Base-by-base conservation (phyloP, 805 yeast genomes). In the Priceomyces fermenticarens region DNA sequence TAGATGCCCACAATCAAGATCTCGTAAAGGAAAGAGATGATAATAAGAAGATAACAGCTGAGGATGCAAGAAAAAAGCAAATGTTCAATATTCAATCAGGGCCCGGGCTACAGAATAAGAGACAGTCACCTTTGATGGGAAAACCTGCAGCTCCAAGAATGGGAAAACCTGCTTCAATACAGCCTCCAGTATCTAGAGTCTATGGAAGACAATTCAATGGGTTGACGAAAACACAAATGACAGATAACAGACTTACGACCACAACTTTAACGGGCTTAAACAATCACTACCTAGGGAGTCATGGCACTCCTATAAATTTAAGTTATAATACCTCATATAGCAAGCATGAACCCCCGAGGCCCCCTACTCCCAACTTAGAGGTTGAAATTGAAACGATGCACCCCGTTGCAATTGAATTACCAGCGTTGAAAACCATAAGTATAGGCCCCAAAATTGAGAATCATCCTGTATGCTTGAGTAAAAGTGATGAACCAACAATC, bases 91-190 rank as follows among this genome's bases (percentile, higher is more conserved):
- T 13, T 11, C 36, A 31, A 28, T 12, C 30, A 3, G 25, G 23
- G n/a, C 5, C 23, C 3, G 25, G 28, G 4, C 40, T 35, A 8
- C 41, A 38, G 25, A 43, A 37, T 14, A 42, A 37, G 7, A 47
- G 57, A 11, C 39, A 53, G 8, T 44, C 54, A 23, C 66, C 65
- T 3, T 43, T 62, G 2, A 61, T 60, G 63, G 69, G 69, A 1
- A 63, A 60, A 34, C 60, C 63, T 5, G 59, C 60, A 2, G 36
- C 46, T 3, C 72, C 73, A 8, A 52, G 70, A 39, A 69, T 70
- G 74, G 75, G 75, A 3, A 67, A 67, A 40, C 70, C 72, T 4
- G 75, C 75, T 13, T 59, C 72, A 13, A 68, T 70, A 13, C 75
- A 69, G 44, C 75, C 75, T 7, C 72, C 73, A 2, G 56, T 71